These are phyloP conservation scores for Candolleomyces efflorescens DNA, from an alignment of 768 basidiomycete species.

Conservation along the genomic window DNA sequence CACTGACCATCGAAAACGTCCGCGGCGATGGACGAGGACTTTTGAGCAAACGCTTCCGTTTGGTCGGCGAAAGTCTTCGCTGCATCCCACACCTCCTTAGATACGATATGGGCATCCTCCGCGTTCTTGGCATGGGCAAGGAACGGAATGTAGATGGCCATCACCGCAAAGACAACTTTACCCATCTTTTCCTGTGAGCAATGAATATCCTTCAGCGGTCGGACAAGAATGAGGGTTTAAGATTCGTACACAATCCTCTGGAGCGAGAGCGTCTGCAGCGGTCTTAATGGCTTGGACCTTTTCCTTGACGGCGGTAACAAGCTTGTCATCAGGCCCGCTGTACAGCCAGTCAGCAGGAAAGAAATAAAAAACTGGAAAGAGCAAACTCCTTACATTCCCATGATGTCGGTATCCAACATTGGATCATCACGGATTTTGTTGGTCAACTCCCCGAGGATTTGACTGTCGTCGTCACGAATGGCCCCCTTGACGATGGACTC, in stretches of 20 bases:
- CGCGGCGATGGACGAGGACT: not conserved
- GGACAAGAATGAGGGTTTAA: not conserved
- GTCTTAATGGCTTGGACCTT: not conserved
- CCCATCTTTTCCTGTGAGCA: not conserved
- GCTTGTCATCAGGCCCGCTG: not conserved
- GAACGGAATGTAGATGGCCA: not conserved
- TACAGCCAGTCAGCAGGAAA: not conserved
- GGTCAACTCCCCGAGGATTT: not conserved
- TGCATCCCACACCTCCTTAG: not conserved
- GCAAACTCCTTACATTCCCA: too few relatives aligned
- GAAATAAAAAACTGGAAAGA: too few relatives aligned
- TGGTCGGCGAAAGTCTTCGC: not conserved
- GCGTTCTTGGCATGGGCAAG: not conserved
- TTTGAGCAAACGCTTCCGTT: not conserved
- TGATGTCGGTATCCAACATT: too few relatives aligned
- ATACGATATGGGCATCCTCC: not conserved
- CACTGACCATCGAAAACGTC: not conserved
- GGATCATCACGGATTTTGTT: too few relatives aligned
- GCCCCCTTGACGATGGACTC: not conserved
- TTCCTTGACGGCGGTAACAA: not conserved
- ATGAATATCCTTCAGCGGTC: not conserved
- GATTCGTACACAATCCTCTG: not conserved
- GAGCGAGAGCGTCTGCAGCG: not conserved
- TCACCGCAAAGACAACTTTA: not conserved
- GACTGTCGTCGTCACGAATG: not conserved